A percentile compares a stretch with the other conserved stretches of the same genome.
phyloP scores from a whole-genome alignment of 805 yeast species.

The Candida germanica region DNA sequence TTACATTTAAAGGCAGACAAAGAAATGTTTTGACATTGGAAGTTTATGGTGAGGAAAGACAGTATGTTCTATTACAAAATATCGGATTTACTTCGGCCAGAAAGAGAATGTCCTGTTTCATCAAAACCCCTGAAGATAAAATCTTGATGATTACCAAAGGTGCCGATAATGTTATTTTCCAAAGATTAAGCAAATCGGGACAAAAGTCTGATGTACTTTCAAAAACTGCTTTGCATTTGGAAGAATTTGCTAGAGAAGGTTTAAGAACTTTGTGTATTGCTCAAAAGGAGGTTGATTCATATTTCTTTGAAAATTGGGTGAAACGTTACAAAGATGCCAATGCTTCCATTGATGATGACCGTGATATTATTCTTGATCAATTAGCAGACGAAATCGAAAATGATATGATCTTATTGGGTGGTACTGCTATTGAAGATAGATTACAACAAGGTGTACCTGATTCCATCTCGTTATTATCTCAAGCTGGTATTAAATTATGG shows the following conservation, averaged over 20 bases:
- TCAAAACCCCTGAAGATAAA: conserved; percentile 41
- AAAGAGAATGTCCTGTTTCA: conserved; percentile 74
- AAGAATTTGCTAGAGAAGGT: conserved; percentile 73
- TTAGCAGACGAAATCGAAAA: conserved; percentile 60
- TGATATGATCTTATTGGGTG: conserved; percentile 59
- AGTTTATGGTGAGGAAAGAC: conserved; percentile 43
- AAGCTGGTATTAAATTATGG: conserved; percentile 81
- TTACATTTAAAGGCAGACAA: conserved; percentile 53
- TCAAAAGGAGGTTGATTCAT: conserved; percentile 45
- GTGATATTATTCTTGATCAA: conserved; percentile 55
- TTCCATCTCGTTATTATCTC: conserved; percentile 59
- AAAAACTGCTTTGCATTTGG: conserved; percentile 61
- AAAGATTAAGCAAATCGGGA: conserved; percentile 29
- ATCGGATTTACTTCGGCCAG: conserved; percentile 69
- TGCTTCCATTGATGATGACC: conserved; percentile 49
- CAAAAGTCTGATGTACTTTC: conserved; percentile 44
- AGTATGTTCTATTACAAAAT: conserved; percentile 50
- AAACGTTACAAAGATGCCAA: conserved; percentile 54
- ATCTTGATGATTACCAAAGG: conserved; percentile 61
- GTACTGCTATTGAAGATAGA: conserved; percentile 80
- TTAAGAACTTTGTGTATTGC: conserved; percentile 74
- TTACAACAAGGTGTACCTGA: conserved; percentile 78
- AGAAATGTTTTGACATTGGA: conserved; percentile 45
- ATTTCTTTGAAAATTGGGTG: conserved; percentile 53
- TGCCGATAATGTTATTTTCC: conserved; percentile 70